Evolutionary conservation across 2,329 filamentous ascomycete species (phyloP), one percentile per base, ranked within the genome.

Genomic region (Paecilomyces formosus): DNA sequence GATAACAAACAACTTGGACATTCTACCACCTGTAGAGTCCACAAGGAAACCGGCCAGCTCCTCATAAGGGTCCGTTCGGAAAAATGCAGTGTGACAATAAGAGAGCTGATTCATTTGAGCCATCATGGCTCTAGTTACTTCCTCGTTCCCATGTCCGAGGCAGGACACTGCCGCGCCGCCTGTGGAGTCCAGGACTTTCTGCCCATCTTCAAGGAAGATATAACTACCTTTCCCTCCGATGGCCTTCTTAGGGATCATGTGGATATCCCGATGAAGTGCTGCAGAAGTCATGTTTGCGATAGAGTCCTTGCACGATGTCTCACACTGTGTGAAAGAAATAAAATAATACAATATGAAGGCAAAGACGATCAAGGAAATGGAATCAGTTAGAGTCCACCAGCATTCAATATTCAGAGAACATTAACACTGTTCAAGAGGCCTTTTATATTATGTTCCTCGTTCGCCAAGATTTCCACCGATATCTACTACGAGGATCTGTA

Each of bases 91-190:
- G 52, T 84, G 79, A 30, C 83, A 82, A 55, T 88, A 89, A 0
- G 79, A 76, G 0, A 88, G 74, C 52, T 82, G 72, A 54, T 81
- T 76, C 62, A 88, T 76, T 64, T 91, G 88, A 12, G 78, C 65
- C 3, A 76, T 71, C 49, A 90, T 80, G 0, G 86, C 88, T 2
- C 81, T 74, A 12, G 78, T 77, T 12, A 92, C 83, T 54, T 85
- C 78, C 50, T 78, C 66, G 60, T 87, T 81, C 30, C 83, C 85
- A 64, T 90, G 86, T 6, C 89, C 90, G 9, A 93, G 75, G 67
- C 86, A 87, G 9, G 85, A 80, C 3, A 92, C 88, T 22, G 87
- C 88, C 2, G 89, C 87, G 21, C 90, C 90, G 28, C 87, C 83
- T 21, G 86, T 88, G 1, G 85, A 87, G 70, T 94, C 90, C 13